A percentile compares a stretch with the other conserved stretches of the same genome.
Conservation (phyloP, 306 rosid genomes). For the Rosa chinensis region DNA sequence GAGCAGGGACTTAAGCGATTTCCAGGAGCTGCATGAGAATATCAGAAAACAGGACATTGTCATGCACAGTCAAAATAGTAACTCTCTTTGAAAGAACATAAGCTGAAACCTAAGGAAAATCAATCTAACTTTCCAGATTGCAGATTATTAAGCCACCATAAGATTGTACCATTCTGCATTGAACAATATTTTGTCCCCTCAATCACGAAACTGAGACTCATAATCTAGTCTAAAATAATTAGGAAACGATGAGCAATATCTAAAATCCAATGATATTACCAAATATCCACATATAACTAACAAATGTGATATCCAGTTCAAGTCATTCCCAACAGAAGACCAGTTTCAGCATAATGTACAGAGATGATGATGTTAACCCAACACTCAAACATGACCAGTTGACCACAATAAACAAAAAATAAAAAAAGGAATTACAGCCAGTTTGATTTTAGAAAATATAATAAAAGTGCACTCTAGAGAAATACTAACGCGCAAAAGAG, state of each 20-base stretch:
- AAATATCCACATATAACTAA: not conserved
- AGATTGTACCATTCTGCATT: not conserved
- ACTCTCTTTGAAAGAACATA: not conserved
- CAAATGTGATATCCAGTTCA: not conserved
- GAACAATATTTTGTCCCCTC: not conserved
- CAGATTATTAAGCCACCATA: not conserved
- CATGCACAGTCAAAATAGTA: not conserved
- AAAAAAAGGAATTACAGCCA: not conserved
- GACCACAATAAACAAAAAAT: not conserved
- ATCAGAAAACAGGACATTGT: constrained; percentile 8
- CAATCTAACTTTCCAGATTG: too few relatives aligned
- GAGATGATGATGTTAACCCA: not conserved
- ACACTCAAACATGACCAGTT: not conserved
- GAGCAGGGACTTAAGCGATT: constrained; percentile 95
- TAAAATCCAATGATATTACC: not conserved
- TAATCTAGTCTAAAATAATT: not conserved
- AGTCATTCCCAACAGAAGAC: not conserved
- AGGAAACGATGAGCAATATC: not conserved
- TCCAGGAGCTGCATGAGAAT: constrained; percentile 69
- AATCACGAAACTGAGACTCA: not conserved
- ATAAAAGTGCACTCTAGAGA: not conserved
- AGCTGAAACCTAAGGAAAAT: not conserved
- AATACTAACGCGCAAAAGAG: not conserved
- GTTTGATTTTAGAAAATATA: not conserved
- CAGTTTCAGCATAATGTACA: not conserved